phyloP scores from a whole-genome alignment of 345 rosid species.

The Salix brachista region DNA sequence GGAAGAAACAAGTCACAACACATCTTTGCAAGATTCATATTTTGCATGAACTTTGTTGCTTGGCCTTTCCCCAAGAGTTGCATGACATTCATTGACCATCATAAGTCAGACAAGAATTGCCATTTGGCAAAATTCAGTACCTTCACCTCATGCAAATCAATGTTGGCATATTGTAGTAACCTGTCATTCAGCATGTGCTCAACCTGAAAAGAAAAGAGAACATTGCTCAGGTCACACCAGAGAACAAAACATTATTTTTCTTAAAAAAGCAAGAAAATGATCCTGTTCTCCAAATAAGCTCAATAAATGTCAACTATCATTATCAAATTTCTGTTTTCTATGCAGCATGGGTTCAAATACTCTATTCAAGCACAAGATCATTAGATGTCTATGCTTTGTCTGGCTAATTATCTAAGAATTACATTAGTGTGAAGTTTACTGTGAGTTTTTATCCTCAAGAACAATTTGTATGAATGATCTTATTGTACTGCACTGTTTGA shows the following conservation, averaged over 20 bases:
- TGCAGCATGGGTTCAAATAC: neutral
- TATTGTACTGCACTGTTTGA: neutral
- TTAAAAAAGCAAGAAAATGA: neutral
- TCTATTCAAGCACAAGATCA: neutral
- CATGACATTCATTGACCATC: neutral
- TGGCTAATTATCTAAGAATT: neutral
- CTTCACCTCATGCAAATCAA: slow-evolving; percentile 91
- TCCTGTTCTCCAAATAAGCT: neutral
- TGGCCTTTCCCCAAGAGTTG: neutral
- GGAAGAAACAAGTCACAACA: neutral
- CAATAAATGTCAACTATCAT: neutral
- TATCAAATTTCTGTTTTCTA: neutral
- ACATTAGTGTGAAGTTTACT: neutral
- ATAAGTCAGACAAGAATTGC: neutral
- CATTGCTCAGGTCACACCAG: neutral
- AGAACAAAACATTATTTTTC: neutral
- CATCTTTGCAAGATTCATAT: neutral
- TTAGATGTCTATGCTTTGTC: neutral
- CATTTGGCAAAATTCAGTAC: slow-evolving; percentile 32
- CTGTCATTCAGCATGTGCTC: slow-evolving; percentile 95
- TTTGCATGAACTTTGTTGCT: neutral
- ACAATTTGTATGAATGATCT: neutral
- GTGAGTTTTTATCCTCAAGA: neutral
- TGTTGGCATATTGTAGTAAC: slow-evolving; percentile 77
- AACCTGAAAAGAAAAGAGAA: slow-evolving; percentile 51